A percentile compares a stretch with the other conserved stretches of the same genome.
phyloP scores from a whole-genome alignment of 139 green algal genomes.

The Nannochloris sp. region DNA sequence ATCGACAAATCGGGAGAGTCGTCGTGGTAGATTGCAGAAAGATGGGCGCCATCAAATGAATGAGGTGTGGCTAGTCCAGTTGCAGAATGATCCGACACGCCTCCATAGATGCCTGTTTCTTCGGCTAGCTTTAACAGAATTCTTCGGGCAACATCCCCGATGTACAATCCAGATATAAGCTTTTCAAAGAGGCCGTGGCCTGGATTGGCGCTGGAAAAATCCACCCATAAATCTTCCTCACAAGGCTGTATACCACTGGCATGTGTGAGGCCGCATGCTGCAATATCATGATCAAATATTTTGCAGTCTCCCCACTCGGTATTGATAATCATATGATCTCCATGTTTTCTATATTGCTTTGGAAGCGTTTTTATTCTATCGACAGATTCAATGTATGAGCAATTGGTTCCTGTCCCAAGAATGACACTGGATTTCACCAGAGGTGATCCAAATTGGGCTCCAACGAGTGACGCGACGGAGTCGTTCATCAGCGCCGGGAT shows the following conservation, averaged over 20 bases:
- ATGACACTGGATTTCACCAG: slow-evolving; percentile 63
- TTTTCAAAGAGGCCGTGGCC: slow-evolving; percentile 77
- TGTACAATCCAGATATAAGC: slow-evolving; percentile 77
- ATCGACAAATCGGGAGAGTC: slow-evolving; percentile 2
- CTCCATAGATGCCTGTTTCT: slow-evolving; percentile 35
- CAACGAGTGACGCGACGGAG: slow-evolving; percentile 62
- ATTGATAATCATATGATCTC: slow-evolving; percentile 49
- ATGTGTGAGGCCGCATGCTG: too few species aligned
- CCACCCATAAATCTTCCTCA: slow-evolving; percentile 59
- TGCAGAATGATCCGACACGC: slow-evolving; percentile 4
- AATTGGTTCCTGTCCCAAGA: slow-evolving; percentile 82
- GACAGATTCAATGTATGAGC: slow-evolving; percentile 58
- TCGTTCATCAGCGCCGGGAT: slow-evolving; percentile 72
- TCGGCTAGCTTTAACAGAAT: slow-evolving; percentile 53
- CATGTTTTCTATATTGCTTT: neutral
- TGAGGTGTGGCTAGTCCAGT: slow-evolving; percentile 5
- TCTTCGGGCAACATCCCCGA: slow-evolving; percentile 73
- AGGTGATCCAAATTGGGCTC: slow-evolving; percentile 48
- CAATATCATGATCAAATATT: too few species aligned
- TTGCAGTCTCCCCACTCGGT: slow-evolving; percentile 79
- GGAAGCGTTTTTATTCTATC: slow-evolving; percentile 11
- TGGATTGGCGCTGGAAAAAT: slow-evolving; percentile 43
- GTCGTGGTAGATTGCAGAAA: slow-evolving; percentile 48
- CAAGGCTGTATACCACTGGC: slow-evolving; percentile 31
- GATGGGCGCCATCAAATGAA: slow-evolving; percentile 26